Evolutionary conservation across 257 asterid genomes (phyloP).

Genomic region (Buddleja alternifolia): DNA sequence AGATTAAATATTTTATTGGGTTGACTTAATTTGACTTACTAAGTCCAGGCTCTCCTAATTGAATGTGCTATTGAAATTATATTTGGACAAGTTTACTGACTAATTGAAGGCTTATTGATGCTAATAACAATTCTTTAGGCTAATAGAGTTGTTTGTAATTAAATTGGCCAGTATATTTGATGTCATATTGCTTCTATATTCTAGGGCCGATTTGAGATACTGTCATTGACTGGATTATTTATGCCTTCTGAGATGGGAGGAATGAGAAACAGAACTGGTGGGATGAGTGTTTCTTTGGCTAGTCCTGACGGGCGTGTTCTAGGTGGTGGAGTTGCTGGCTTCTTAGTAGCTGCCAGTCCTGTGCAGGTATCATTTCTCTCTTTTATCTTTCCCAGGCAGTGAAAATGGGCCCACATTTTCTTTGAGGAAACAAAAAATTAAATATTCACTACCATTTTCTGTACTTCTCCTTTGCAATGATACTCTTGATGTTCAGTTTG

Average conservation of each 20-base stretch:
- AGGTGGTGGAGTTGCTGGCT: slow-evolving; percentile 95
- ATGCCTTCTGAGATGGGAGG: slow-evolving; percentile 90
- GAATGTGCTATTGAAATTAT: too few relatives aligned
- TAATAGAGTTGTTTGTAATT: neutral
- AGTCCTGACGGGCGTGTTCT: slow-evolving; percentile 95
- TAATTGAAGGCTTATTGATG: too few relatives aligned
- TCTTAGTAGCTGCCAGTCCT: slow-evolving; percentile 88
- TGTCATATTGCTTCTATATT: neutral
- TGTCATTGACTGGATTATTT: slow-evolving; percentile 85
- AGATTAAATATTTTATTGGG: too few relatives aligned
- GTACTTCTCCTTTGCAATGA: neutral
- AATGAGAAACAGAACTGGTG: slow-evolving; percentile 87
- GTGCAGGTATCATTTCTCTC: slow-evolving; percentile 58
- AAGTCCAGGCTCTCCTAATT: too few relatives aligned
- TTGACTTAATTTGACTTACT: too few relatives aligned
- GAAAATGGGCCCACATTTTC: too few relatives aligned
- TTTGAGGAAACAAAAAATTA: neutral
- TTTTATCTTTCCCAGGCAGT: neutral
- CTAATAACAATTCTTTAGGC: too few relatives aligned
- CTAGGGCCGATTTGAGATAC: slow-evolving; percentile 95
- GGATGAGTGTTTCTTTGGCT: slow-evolving; percentile 93
- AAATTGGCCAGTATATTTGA: neutral
- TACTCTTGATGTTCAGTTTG: neutral
- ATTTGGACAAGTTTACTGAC: too few relatives aligned
- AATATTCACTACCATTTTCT: too few relatives aligned